Evolutionary conservation across 805 yeast genomes (phyloP).

Genomic region (Kluyveromyces nonfermentans): DNA sequence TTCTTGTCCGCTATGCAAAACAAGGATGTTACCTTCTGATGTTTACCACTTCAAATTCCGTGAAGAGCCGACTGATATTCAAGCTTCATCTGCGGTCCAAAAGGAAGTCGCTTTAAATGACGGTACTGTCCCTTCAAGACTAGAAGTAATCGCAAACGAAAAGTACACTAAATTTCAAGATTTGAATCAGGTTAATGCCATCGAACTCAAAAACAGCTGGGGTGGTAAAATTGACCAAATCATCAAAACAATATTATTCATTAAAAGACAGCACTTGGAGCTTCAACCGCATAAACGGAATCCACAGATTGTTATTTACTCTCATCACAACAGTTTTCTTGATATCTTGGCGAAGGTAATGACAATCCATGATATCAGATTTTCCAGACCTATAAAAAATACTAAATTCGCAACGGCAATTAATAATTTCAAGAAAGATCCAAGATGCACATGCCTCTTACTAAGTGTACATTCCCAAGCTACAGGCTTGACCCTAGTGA

Average conservation of each 20-base stretch:
- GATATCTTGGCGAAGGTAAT: conserved; percentile 59
- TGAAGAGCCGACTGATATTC: conserved; percentile 9
- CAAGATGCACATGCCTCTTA: conserved; percentile 69
- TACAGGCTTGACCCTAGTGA: conserved; percentile 81
- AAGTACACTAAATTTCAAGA: conserved; percentile 18
- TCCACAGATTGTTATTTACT: conserved; percentile 77
- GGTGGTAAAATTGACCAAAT: conserved; percentile 87
- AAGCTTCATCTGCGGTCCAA: neutral
- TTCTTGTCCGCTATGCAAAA: conserved; percentile 79
- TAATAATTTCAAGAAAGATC: conserved; percentile 50
- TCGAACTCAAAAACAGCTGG: conserved; percentile 40
- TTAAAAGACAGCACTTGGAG: conserved; percentile 40
- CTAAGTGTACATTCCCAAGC: conserved; percentile 81
- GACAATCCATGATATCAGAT: conserved; percentile 44
- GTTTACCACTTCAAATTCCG: conserved; percentile 58
- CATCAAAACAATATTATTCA: conserved; percentile 57
- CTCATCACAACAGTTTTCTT: conserved; percentile 80
- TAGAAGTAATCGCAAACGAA: neutral
- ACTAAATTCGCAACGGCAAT: conserved; percentile 18
- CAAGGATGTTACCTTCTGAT: conserved; percentile 37
- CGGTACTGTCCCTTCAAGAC: neutral
- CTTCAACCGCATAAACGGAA: conserved; percentile 28
- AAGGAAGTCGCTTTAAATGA: neutral
- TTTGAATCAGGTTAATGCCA: conserved; percentile 38
- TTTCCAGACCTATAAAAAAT: conserved; percentile 39